Evolutionary conservation across 768 basidiomycete genomes (phyloP).

Genomic region (Boletus barrowsii): DNA sequence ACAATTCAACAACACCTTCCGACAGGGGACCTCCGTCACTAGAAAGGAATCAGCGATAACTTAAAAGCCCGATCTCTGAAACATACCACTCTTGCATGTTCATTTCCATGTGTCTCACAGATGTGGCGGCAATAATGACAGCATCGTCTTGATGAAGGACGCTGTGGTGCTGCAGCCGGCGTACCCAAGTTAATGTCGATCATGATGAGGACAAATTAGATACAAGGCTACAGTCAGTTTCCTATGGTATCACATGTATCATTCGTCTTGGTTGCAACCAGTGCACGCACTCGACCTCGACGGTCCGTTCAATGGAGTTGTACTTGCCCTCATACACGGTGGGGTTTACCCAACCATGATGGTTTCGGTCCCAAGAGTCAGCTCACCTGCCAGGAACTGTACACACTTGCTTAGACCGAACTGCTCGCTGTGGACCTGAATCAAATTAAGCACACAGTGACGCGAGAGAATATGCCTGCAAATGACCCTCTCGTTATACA

Average conservation of each 20-base stretch:
- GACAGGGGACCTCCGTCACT: slow-evolving; percentile 20
- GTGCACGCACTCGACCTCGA: slow-evolving; percentile 33
- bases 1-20: slow-evolving; percentile 5
- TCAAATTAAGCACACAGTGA: background rate
- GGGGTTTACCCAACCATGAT: slow-evolving; percentile 47
- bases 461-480: slow-evolving; percentile 31
- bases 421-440: slow-evolving; percentile 3
- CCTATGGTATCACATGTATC: background rate
- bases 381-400: slow-evolving; percentile 35
- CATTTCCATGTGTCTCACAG: slow-evolving; percentile 35
- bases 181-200: slow-evolving; percentile 5
- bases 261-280: background rate
- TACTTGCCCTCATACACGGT: slow-evolving; percentile 49
- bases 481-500: slow-evolving; percentile 53
- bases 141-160: slow-evolving; percentile 18
- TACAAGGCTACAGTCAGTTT: background rate
- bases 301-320: slow-evolving; percentile 41
- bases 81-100: slow-evolving; percentile 14
- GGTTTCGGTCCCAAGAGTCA: slow-evolving; percentile 2
- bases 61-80: background rate
- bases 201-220: slow-evolving; percentile 2
- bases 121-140: slow-evolving; percentile 39
- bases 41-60: slow-evolving; percentile 1
- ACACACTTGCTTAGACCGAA: slow-evolving; percentile 14
- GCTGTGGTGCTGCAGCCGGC: slow-evolving; percentile 22